Evolutionary conservation across 805 yeast species (phyloP).

Genomic region (Zygotorulaspora florentina): DNA sequence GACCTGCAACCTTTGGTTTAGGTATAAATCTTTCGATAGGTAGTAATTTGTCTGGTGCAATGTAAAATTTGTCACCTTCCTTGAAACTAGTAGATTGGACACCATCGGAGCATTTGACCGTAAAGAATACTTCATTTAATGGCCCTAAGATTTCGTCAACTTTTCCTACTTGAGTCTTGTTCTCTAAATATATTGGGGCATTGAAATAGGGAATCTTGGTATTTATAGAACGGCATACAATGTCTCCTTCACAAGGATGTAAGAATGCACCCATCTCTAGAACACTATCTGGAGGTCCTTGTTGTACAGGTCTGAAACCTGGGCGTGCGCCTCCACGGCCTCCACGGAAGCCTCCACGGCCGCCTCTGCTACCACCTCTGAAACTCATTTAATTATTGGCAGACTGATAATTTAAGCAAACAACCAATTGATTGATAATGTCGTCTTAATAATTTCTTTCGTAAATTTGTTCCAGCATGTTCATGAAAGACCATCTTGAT

Average conservation of each 20-base stretch:
- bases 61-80: conserved; percentile 92
- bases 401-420: neutral
- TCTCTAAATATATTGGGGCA: conserved; percentile 96
- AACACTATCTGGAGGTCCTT: conserved; percentile 95
- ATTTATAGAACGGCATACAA: conserved; percentile 92
- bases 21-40: conserved; percentile 97
- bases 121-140: conserved; percentile 94
- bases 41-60: conserved; percentile 90
- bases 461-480: neutral
- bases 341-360: conserved; percentile 40
- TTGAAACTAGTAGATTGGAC: conserved; percentile 91
- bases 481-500: neutral
- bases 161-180: conserved; percentile 93
- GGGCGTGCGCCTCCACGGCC: conserved; percentile 45
- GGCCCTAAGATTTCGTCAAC: conserved; percentile 98
- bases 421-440: conserved; percentile 10
- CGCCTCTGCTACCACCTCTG: conserved; percentile 40
- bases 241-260: conserved; percentile 94
- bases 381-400: conserved; percentile 35
- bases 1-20: conserved; percentile 84
- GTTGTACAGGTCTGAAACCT: conserved; percentile 68
- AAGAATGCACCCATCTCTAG: conserved; percentile 91
- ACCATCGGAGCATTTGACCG: conserved; percentile 94
- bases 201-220: conserved; percentile 95
- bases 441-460: neutral